phyloP scores from a whole-genome alignment of 306 rosid species.

The Castanea sativa region DNA sequence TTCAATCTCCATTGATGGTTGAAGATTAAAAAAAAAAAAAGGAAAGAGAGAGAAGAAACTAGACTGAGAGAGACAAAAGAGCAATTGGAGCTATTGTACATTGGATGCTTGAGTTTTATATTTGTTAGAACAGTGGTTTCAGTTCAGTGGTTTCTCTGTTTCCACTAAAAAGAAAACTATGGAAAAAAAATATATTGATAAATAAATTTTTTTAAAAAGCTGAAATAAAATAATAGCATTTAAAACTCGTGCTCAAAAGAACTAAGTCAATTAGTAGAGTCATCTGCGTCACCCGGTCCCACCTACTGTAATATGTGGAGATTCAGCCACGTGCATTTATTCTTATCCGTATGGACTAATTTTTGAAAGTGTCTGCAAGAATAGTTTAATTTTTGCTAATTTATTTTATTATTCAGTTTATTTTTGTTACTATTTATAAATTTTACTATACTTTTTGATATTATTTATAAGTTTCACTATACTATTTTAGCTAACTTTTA shows the following conservation, averaged over 20 bases:
- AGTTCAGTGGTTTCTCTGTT: constrained; percentile 9
- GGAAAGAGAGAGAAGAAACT: background rate
- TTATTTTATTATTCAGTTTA: too few species aligned
- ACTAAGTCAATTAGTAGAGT: background rate
- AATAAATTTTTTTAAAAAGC: too few species aligned
- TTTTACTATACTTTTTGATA: too few species aligned
- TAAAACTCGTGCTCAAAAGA: constrained; percentile 23
- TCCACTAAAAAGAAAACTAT: background rate
- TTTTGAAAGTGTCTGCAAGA: too few species aligned
- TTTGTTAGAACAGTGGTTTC: background rate
- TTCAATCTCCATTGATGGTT: constrained; percentile 28
- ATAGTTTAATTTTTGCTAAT: too few species aligned
- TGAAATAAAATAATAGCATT: background rate
- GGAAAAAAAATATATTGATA: background rate
- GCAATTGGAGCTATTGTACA: constrained; percentile 9
- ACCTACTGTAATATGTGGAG: background rate
- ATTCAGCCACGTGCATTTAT: constrained; percentile 27
- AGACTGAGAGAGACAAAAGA: constrained; percentile 8
- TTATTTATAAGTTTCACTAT: too few species aligned
- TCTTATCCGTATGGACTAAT: constrained; percentile 5
- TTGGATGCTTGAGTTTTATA: background rate
- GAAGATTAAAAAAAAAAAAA: background rate
- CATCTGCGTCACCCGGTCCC: background rate
- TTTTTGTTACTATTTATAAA: too few species aligned
- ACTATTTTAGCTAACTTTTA: too few species aligned